Evolutionary conservation across 179 eudicot species (phyloP).

Genomic region (Heliamphora ciliata): DNA sequence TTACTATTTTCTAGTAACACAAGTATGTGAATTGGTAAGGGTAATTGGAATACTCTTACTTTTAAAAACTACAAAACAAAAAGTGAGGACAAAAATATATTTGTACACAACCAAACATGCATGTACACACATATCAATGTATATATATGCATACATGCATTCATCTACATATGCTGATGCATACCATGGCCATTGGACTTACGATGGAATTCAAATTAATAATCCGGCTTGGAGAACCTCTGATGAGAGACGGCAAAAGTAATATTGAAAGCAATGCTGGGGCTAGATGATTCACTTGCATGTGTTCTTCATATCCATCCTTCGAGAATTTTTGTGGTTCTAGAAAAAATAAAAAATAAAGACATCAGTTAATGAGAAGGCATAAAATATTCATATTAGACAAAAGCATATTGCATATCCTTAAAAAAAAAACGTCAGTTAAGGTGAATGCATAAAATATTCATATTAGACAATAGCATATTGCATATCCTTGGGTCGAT

Average conservation of each 20-base stretch:
- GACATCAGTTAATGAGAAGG: slow-evolving; percentile 11
- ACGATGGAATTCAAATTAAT: slow-evolving; percentile 84
- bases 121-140: not conserved
- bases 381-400: not conserved
- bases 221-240: slow-evolving; percentile 91
- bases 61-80: not conserved
- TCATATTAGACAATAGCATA: not conserved
- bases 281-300: slow-evolving; percentile 97
- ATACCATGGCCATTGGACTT: slow-evolving; percentile 32
- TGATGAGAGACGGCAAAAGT: slow-evolving; percentile 81
- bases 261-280: slow-evolving; percentile 79
- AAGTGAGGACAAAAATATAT: not conserved
- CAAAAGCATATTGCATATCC: not conserved
- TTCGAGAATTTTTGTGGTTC: slow-evolving; percentile 85
- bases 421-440: slow-evolving; percentile 14
- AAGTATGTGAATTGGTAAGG: not conserved
- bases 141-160: not conserved
- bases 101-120: not conserved
- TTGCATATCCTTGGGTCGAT: not conserved
- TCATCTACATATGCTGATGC: not conserved
- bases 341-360: slow-evolving; percentile 23
- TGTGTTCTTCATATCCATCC: slow-evolving; percentile 78
- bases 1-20: not conserved
- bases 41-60: not conserved
- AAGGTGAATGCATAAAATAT: not conserved